A percentile compares a stretch with the other conserved stretches of the same genome.
Conservation (phyloP, 345 rosid species). For the Eucalyptus albens region DNA sequence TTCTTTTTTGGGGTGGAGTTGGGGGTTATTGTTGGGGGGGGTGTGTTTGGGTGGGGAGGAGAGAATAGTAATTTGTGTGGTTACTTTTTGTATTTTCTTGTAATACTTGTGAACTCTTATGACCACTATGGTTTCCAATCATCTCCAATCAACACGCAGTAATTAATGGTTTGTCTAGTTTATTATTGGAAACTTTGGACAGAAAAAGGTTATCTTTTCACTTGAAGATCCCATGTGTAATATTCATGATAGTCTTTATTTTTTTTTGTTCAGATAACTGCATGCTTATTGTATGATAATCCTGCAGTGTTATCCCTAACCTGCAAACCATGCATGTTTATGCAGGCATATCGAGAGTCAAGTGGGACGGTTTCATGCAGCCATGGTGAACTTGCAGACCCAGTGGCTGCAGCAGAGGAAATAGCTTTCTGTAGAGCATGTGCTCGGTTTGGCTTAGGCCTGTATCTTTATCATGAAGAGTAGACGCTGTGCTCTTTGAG, state of each 20-base stretch:
- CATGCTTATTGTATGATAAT: neutral
- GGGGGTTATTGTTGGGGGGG: neutral
- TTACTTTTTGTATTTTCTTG: neutral
- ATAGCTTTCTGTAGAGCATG: slow-evolving; percentile 94
- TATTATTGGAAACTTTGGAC: neutral
- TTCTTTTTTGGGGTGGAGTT: neutral
- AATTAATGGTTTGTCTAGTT: neutral
- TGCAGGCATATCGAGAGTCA: slow-evolving; percentile 89
- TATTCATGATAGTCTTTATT: neutral
- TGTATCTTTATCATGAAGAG: slow-evolving; percentile 79
- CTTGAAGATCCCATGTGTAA: neutral
- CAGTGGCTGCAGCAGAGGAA: slow-evolving; percentile 91
- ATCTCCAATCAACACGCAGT: neutral
- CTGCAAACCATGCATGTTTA: neutral
- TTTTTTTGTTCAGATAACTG: neutral
- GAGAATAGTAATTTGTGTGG: neutral
- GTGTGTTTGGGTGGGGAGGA: neutral
- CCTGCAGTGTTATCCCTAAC: neutral
- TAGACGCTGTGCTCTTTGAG: slow-evolving; percentile 8
- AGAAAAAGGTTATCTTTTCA: neutral
- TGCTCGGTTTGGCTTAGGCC: slow-evolving; percentile 93
- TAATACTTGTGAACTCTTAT: neutral
- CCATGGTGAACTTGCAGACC: slow-evolving; percentile 35
- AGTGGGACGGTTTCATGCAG: slow-evolving; percentile 61
- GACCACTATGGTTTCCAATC: neutral